Evolutionary conservation across 2,329 filamentous ascomycete genomes (phyloP).

Genomic region (Trichoderma sp.): DNA sequence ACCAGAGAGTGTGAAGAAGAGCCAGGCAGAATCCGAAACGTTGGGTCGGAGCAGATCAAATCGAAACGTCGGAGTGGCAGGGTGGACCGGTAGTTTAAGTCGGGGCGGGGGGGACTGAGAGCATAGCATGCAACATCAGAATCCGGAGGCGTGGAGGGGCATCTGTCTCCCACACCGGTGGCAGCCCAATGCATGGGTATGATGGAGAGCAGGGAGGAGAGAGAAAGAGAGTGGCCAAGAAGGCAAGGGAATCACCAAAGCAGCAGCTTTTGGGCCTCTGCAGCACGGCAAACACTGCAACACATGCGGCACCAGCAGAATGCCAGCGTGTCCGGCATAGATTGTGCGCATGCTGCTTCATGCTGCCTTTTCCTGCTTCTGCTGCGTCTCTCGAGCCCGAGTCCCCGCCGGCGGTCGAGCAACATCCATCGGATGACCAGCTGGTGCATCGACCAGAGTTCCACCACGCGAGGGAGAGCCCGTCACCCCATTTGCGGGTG

Average conservation of each 20-base stretch:
- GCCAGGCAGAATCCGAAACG: conserved; percentile 19
- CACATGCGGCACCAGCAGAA: not conserved
- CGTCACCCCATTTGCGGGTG: conserved; percentile 26
- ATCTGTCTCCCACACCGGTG: conserved; percentile 24
- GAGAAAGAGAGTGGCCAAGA: not conserved
- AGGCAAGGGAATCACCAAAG: not conserved
- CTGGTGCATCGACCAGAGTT: conserved; percentile 25
- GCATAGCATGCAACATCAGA: conserved; percentile 26
- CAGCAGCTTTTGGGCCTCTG: conserved; percentile 4
- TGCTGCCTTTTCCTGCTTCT: not conserved
- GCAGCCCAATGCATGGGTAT: conserved; percentile 27
- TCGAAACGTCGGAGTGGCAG: conserved; percentile 28
- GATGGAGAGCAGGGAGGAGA: not conserved
- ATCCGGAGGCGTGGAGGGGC: conserved; percentile 25
- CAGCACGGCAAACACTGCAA: conserved; percentile 4
- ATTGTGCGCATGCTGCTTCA: conserved; percentile 8
- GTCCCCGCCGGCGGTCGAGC: too few relatives aligned
- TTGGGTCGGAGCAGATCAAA: conserved; percentile 27
- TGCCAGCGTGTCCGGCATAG: conserved; percentile 28
- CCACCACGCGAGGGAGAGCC: conserved; percentile 21
- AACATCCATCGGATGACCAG: conserved; percentile 26
- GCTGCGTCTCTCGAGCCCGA: too few relatives aligned
- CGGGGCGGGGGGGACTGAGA: conserved; percentile 25
- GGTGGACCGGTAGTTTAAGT: conserved; percentile 29
- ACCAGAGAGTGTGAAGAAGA: conserved; percentile 3